Base-by-base conservation (phyloP, 805 yeast species). In the Lachancea lanzarotensis region DNA sequence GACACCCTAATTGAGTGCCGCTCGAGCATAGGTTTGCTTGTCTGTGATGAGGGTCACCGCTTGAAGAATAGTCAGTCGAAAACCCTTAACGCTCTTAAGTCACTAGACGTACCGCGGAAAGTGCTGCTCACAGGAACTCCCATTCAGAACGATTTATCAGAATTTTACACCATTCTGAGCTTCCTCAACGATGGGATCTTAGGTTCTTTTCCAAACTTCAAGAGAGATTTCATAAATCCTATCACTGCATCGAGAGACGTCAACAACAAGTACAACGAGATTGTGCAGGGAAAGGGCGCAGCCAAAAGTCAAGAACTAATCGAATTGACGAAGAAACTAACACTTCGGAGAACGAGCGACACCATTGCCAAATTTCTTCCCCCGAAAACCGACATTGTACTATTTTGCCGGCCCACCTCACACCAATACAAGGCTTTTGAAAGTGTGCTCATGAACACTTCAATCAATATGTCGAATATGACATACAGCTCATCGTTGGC, bases 11-110 rank as follows among this genome's bases (percentile, higher is more conserved):
- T 68, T 1, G 60, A 68, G 2, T 71, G 71, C 2, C 62, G 63
- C 16, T 46, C 59, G 2, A 50, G 55, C 10, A 70, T 78, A 33
- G 98, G 89, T 59, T 52, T 93, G 15, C 66, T 93, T 16, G 76
- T 93, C 1, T 93, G 96, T 62, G 98, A 93, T 63, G 98, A 93
- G 59, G 98, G 98, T 2, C 98, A 93, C 62, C 71, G 96, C 40
- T 71, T 93, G 52, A 93, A 91, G 55, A 85, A 79, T 53, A 71
- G 78, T 4, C 68, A 79, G 9, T 87, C 85, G 47, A 89, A 87
- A 61, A 79, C 84, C 0, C 67, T 88, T 42, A 79, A 78, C 47
- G 78, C 81, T 0, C 67, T 91, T 42, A 76, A 75, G 34, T 55
- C 70, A 1, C 63, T 89, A 15, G 67, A 78, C 35, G 72, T 82